Evolutionary conservation across 2,329 filamentous ascomycete genomes (phyloP).

Genomic region (Cercospora canescens): DNA sequence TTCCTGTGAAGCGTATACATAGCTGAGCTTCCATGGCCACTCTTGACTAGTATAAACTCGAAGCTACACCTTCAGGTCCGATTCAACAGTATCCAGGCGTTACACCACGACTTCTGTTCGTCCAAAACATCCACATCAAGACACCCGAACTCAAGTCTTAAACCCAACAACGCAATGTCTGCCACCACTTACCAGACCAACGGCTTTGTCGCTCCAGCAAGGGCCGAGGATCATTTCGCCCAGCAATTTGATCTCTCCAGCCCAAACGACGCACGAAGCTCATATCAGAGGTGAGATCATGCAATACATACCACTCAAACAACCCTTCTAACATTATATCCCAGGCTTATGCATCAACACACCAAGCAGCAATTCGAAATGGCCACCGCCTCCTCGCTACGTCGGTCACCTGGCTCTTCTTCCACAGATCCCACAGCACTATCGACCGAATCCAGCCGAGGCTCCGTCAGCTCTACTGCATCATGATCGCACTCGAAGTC

Average conservation of each 20-base stretch:
- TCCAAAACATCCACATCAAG: background rate
- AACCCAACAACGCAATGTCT: slow-evolving; percentile 27
- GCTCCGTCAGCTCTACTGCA: slow-evolving; percentile 31
- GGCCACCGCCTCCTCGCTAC: slow-evolving; percentile 46
- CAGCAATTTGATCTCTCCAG: slow-evolving; percentile 46
- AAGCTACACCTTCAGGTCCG: background rate
- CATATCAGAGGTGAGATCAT: slow-evolving; percentile 44
- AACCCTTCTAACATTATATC: slow-evolving; percentile 3
- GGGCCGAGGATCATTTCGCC: slow-evolving; percentile 46
- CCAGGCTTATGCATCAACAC: slow-evolving; percentile 52
- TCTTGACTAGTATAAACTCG: background rate
- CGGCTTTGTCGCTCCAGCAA: slow-evolving; percentile 43
- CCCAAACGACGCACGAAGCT: slow-evolving; percentile 41
- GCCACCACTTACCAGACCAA: slow-evolving; percentile 38
- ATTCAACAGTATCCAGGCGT: background rate
- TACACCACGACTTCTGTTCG: background rate
- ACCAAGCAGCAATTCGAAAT: slow-evolving; percentile 50
- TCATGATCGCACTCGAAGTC: no score
- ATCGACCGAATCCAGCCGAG: slow-evolving; percentile 26
- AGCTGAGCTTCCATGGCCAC: background rate
- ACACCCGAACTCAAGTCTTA: slow-evolving; percentile 2
- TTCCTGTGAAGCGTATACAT: slow-evolving; percentile 1
- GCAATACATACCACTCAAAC: background rate
- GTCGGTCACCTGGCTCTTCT: slow-evolving; percentile 37
- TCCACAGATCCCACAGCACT: slow-evolving; percentile 22